Evolutionary conservation across 371 early-diverging fungal genomes (phyloP).

Genomic region (Mortierella sp.): DNA sequence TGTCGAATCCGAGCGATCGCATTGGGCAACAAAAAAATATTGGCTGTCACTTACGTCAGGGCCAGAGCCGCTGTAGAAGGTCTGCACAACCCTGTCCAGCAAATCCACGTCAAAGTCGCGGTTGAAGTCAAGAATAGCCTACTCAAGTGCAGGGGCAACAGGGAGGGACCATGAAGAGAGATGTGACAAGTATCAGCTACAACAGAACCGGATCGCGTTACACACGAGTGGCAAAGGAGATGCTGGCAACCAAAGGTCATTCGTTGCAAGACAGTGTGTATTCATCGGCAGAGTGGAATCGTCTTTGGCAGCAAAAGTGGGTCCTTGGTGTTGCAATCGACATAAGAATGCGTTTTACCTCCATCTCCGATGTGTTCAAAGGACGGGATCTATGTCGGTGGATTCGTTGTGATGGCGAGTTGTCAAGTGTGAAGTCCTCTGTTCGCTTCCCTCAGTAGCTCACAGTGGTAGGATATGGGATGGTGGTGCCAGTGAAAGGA

Average conservation of each 20-base stretch:
- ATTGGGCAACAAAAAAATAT: slow-evolving; percentile 2
- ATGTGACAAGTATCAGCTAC: neutral
- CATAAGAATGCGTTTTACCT: slow-evolving; percentile 5
- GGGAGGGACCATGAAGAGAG: neutral
- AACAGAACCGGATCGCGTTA: too few relatives aligned
- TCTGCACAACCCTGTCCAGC: slow-evolving; percentile 89
- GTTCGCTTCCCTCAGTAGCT: too few relatives aligned
- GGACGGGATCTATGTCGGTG: too few relatives aligned
- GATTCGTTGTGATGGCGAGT: too few relatives aligned
- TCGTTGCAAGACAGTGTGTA: too few relatives aligned
- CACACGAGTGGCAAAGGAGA: too few relatives aligned
- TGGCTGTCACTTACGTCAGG: slow-evolving; percentile 68
- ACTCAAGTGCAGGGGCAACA: neutral
- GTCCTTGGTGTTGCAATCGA: neutral
- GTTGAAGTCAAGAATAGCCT: slow-evolving; percentile 90
- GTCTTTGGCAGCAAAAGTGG: too few relatives aligned
- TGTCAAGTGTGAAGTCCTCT: too few relatives aligned
- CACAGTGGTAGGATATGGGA: neutral
- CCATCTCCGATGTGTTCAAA: slow-evolving; percentile 1
- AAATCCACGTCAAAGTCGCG: slow-evolving; percentile 85
- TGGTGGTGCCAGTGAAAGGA: neutral
- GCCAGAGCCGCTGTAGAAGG: slow-evolving; percentile 77
- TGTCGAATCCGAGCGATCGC: too few relatives aligned
- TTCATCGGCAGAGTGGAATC: too few relatives aligned
- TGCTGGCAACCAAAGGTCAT: too few relatives aligned